Evolutionary conservation across 225 moss, liverwort and hornwort genomes (phyloP), one percentile per base, ranked within the genome.

Genomic region (Takakia lepidozioides): DNA sequence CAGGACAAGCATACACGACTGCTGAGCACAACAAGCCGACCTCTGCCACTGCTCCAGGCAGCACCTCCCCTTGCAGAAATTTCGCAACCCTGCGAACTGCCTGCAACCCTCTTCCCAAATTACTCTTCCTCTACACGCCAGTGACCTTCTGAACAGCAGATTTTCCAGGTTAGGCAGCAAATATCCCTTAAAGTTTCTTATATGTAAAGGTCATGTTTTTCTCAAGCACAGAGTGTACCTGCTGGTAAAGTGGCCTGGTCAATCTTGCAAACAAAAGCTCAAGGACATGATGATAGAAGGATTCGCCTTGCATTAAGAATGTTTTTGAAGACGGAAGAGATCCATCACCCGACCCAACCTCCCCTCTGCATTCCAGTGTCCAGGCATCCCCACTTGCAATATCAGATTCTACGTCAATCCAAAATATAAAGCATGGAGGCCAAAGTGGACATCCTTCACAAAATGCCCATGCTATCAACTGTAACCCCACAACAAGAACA

Each of bases 251-350:
- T 56, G 98, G 81, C 57, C 62, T 85, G 34, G 98, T 91, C 66
- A 99, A 65, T 76, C 91, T 85, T 74, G 87, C 98, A 63, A 99
- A 99, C 17, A 99, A 57, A 25, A 91, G 65, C 73, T 91, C 91
- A 51, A 99, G 70, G 48, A 91, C 85, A 62, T 87, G 81, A 76
- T 79, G 87, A 51, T 87, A 99, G 40, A 83, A 87, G 27, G 91
- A 99, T 44, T 71, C 91, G 13, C 69, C 70, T 72, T 81, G 83
- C 73, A 91, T 68, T 34, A 99, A 65, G 49, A 99, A 99, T 42
- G 91, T 99, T 70, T 87, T 87, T 38, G 98, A 83, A 68, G 82
- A 71, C 47, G 81, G 59, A 30, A 78, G 80, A 69, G 82, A 85
- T 49, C 78, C 59, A 58, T 88, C 83, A 32, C 88, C 98, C 29